These are phyloP conservation scores for Starmerella asiatica DNA, from an alignment of 805 yeast genomes.

Conservation along the genomic window DNA sequence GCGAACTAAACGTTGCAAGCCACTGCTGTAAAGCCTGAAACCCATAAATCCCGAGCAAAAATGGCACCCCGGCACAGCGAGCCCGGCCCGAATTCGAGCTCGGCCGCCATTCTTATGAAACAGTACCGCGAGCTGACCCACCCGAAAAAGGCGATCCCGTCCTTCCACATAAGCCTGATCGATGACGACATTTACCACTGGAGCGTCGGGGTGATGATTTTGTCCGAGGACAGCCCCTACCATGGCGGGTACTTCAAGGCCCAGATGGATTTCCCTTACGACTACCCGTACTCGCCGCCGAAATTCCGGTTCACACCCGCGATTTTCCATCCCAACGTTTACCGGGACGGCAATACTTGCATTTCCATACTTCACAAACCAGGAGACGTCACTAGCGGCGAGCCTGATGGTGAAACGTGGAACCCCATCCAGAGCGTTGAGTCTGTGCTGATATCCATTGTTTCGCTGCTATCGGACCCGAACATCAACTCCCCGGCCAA, in stretches of 20 bases:
- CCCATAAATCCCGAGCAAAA: too few relatives aligned
- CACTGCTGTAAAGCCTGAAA: too few relatives aligned
- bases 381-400: constrained; percentile 81
- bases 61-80: constrained; percentile 16
- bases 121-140: constrained; percentile 89
- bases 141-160: constrained; percentile 68
- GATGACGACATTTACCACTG: constrained; percentile 50
- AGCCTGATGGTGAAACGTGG: constrained; percentile 91
- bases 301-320: constrained; percentile 84
- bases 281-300: constrained; percentile 89
- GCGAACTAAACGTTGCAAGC: too few relatives aligned
- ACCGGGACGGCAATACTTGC: constrained; percentile 84
- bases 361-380: constrained; percentile 84
- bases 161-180: constrained; percentile 47
- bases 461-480: constrained; percentile 85
- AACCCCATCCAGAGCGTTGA: constrained; percentile 65
- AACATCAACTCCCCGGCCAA: constrained; percentile 89
- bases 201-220: constrained; percentile 88
- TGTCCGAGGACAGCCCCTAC: constrained; percentile 76
- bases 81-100: constrained; percentile 26
- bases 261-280: constrained; percentile 82
- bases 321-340: constrained; percentile 89
- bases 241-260: constrained; percentile 91
- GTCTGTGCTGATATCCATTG: constrained; percentile 74
- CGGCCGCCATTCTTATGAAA: constrained; percentile 78